Conservation (phyloP, 306 rosid species). For the Cicer cuneatum region DNA sequence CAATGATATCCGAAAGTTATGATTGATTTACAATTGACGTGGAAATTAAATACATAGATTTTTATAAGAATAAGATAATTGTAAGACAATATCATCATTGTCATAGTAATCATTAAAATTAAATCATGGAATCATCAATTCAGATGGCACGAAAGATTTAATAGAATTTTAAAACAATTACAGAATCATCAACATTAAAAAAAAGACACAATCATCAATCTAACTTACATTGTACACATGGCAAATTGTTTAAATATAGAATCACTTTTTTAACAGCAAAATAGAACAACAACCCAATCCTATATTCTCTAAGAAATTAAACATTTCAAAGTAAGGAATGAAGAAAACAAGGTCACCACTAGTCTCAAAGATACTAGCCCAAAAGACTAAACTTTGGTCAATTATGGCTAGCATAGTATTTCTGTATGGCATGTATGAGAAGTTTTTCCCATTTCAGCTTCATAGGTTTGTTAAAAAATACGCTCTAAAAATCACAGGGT, state of each 20-base stretch:
- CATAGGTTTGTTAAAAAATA: conserved; percentile 16
- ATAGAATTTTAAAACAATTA: background rate
- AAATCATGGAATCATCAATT: background rate
- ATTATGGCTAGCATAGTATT: conserved; percentile 49
- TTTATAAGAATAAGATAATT: too few relatives aligned
- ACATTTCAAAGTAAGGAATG: background rate
- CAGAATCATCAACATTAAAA: too few relatives aligned
- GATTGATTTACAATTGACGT: too few relatives aligned
- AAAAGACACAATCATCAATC: background rate
- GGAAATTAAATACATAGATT: too few relatives aligned
- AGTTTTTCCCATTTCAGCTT: conserved; percentile 45
- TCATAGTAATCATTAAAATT: too few relatives aligned
- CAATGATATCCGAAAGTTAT: too few relatives aligned
- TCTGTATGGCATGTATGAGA: conserved; percentile 39
- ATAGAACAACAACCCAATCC: background rate
- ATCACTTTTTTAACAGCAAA: background rate
- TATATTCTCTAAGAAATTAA: too few relatives aligned
- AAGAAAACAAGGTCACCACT: background rate
- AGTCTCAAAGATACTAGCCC: background rate
- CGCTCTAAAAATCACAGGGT: background rate
- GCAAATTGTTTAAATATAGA: background rate
- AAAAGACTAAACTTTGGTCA: conserved; percentile 35
- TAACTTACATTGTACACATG: background rate
- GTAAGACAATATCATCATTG: too few relatives aligned
- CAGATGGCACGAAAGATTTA: background rate